Evolutionary conservation across 192 early-diverging fungal genomes (phyloP).

Genomic region (Chytriomyces sp.): DNA sequence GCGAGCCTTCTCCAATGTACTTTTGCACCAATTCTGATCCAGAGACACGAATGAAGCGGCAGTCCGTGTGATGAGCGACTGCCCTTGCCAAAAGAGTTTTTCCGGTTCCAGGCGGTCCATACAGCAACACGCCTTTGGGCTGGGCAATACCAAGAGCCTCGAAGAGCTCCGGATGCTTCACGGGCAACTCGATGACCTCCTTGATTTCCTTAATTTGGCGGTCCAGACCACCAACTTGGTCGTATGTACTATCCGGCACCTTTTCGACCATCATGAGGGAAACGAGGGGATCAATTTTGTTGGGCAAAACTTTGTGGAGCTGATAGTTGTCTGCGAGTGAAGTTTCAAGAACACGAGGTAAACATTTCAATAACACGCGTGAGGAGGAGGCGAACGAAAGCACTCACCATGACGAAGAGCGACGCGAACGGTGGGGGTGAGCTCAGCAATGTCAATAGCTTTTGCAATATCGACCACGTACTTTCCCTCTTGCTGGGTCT

Average conservation of each 20-base stretch:
- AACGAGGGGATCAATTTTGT: slow-evolving; percentile 98
- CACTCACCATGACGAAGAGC: slow-evolving; percentile 69
- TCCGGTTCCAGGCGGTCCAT: slow-evolving; percentile 90
- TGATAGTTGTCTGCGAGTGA: slow-evolving; percentile 75
- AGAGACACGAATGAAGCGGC: slow-evolving; percentile 89
- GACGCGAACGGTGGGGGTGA: slow-evolving; percentile 91
- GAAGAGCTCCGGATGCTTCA: slow-evolving; percentile 99
- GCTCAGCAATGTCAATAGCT: slow-evolving; percentile 85
- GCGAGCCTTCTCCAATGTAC: slow-evolving; percentile 98
- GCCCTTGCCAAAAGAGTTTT: slow-evolving; percentile 96
- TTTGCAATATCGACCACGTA: slow-evolving; percentile 95
- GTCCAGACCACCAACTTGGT: slow-evolving; percentile 98
- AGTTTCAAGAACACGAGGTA: not conserved
- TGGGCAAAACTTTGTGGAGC: slow-evolving; percentile 93
- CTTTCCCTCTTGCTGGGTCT: slow-evolving; percentile 96
- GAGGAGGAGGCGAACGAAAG: not conserved
- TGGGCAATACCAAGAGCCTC: slow-evolving; percentile 97
- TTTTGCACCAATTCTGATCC: slow-evolving; percentile 96
- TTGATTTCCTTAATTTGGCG: slow-evolving; percentile 99
- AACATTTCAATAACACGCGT: no score
- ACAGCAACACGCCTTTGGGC: slow-evolving; percentile 95
- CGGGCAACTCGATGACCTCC: slow-evolving; percentile 98
- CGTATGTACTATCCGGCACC: slow-evolving; percentile 98
- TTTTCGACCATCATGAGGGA: slow-evolving; percentile 99
- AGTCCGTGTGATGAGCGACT: slow-evolving; percentile 95